Evolutionary conservation across 371 early-diverging fungal genomes (phyloP).

Genomic region (Amoeboaphelidium protococcarum): DNA sequence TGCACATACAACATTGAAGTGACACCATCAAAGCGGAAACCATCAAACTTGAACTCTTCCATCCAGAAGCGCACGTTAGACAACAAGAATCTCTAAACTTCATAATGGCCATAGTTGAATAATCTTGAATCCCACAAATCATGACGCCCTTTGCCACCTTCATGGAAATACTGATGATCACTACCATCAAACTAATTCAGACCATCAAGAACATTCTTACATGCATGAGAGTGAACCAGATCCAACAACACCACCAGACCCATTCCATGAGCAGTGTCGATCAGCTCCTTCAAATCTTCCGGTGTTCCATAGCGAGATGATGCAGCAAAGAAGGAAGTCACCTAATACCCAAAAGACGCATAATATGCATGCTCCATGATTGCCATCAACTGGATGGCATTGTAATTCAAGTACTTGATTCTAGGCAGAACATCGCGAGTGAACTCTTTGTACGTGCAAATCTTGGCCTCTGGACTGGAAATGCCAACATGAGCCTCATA

Average conservation of each 20-base stretch:
- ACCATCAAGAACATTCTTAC: conserved; percentile 78
- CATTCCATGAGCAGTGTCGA: conserved; percentile 73
- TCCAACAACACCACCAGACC: conserved; percentile 74
- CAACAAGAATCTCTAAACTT: conserved; percentile 67
- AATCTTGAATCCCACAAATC: conserved; percentile 70
- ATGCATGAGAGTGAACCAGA: conserved; percentile 88
- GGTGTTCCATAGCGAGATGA: conserved; percentile 75
- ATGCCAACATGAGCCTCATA: conserved; percentile 89
- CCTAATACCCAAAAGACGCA: conserved; percentile 89
- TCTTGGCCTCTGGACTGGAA: conserved; percentile 46
- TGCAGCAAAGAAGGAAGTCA: conserved; percentile 76
- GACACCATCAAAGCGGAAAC: conserved; percentile 94
- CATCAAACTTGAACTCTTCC: conserved; percentile 67
- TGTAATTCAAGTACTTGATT: conserved; percentile 67
- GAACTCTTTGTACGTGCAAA: conserved; percentile 64
- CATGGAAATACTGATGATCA: conserved; percentile 80
- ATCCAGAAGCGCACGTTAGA: conserved; percentile 79
- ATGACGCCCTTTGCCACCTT: conserved; percentile 53
- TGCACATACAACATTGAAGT: conserved; percentile 84
- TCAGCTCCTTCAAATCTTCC: conserved; percentile 56
- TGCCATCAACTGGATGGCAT: conserved; percentile 86
- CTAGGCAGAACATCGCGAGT: conserved; percentile 58
- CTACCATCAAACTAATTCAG: conserved; percentile 84
- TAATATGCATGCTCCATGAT: conserved; percentile 97
- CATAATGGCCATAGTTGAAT: conserved; percentile 74